phyloP scores from a whole-genome alignment of 2,329 filamentous ascomycete species.

The Trichoderma aggressivum region DNA sequence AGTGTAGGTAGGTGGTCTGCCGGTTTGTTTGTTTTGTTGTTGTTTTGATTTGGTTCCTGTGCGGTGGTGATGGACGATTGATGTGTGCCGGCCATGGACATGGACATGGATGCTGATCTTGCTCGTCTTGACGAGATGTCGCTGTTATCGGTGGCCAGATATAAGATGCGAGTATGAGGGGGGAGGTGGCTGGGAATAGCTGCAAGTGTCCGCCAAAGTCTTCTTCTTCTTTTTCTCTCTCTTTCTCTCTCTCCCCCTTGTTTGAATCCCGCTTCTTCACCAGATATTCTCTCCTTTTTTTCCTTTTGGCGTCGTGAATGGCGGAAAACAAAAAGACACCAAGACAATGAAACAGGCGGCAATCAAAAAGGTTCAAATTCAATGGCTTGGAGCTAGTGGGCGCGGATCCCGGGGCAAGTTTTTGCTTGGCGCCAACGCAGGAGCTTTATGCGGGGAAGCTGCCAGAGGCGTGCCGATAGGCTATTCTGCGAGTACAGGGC shows the following conservation, averaged over 20 bases:
- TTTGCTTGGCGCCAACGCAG: constrained; percentile 19
- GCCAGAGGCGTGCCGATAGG: constrained; percentile 2
- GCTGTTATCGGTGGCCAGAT: neutral
- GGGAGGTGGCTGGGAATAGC: neutral
- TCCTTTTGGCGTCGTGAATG: neutral
- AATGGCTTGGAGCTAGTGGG: constrained; percentile 4
- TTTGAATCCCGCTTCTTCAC: neutral
- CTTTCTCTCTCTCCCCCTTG: neutral
- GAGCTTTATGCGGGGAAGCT: constrained; percentile 21
- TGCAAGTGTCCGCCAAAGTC: neutral
- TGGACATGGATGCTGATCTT: neutral
- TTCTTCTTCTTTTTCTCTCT: neutral
- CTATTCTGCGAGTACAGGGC: neutral
- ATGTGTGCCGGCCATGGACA: neutral
- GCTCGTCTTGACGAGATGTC: neutral
- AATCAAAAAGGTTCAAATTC: neutral
- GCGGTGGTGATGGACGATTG: neutral
- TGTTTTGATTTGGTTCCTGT: neutral
- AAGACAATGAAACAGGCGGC: neutral
- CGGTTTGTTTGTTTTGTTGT: neutral
- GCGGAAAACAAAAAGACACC: neutral
- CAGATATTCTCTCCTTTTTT: too few species aligned
- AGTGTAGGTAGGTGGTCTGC: neutral
- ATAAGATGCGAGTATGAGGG: neutral
- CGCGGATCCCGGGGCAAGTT: constrained; percentile 17